phyloP scores from a whole-genome alignment of 2,329 filamentous ascomycete species.

The Alternaria ventricosa region DNA sequence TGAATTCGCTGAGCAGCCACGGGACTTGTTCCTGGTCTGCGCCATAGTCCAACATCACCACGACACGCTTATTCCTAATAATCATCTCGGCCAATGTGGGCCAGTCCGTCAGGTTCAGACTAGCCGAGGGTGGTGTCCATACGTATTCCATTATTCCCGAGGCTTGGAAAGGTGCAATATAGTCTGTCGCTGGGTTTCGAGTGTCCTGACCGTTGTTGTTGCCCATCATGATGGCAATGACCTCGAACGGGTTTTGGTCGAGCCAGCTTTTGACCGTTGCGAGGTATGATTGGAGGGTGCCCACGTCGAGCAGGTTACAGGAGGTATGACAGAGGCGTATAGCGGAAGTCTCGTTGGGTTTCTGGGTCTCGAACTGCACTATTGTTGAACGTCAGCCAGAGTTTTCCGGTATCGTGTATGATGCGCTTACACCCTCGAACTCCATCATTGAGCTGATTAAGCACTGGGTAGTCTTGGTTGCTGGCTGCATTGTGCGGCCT shows the following conservation, averaged over 20 bases:
- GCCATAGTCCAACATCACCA: slow-evolving; percentile 45
- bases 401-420: not conserved
- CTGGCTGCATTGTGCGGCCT: slow-evolving; percentile 38
- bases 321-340: slow-evolving; percentile 77
- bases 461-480: slow-evolving; percentile 39
- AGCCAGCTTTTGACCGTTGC: slow-evolving; percentile 75
- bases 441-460: slow-evolving; percentile 43
- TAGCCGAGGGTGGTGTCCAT: slow-evolving; percentile 74
- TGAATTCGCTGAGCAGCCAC: slow-evolving; percentile 87
- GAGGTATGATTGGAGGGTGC: slow-evolving; percentile 78
- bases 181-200: slow-evolving; percentile 69
- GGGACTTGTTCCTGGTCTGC: slow-evolving; percentile 80
- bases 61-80: slow-evolving; percentile 37
- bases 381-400: not conserved
- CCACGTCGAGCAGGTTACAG: slow-evolving; percentile 81
- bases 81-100: slow-evolving; percentile 74
- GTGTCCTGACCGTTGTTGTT: slow-evolving; percentile 64
- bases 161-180: slow-evolving; percentile 70
- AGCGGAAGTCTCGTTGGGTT: slow-evolving; percentile 64
- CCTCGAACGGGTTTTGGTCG: slow-evolving; percentile 77
- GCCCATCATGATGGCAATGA: slow-evolving; percentile 84
- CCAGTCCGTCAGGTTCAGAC: slow-evolving; percentile 79
- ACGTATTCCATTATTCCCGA: slow-evolving; percentile 76
- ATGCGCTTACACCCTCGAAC: slow-evolving; percentile 42
- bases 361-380: slow-evolving; percentile 68